Evolutionary conservation across 768 basidiomycete genomes (phyloP), one percentile per base, ranked within the genome.

Genomic region (Cyclocybe aegerita): DNA sequence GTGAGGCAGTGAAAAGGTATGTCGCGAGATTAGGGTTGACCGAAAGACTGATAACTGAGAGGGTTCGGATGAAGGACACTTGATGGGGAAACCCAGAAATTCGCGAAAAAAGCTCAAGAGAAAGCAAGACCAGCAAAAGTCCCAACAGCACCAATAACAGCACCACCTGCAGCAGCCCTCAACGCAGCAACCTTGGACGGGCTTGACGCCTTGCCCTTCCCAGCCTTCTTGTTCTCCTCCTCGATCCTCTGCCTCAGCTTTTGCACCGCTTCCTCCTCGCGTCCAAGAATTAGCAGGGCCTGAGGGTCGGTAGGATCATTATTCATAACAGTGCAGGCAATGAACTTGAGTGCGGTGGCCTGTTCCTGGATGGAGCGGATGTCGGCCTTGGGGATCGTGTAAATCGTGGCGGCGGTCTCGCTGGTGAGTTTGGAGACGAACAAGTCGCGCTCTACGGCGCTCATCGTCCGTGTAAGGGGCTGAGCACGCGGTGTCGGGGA

Each of bases 101-200:
- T 37, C 8, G 17, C 32, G 30, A 29, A 30, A 16, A 4, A 30
- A 7, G 10, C 15, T 57, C 48, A 77, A 54, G 80, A 57, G 65
- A 77, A 72, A 31, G 83, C 83, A 46, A 85, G 71, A 11, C 81
- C 80, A 14, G 79, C 79, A 71, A 76, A 83, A 43, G 81, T 73
- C 37, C 81, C 81, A 6, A 82, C 79, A 36, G 79, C 83, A 36
- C 83, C 83, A 14, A 84, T 74, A 12, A 84, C 70, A n/a, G 75
- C 80, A 40, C 78, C 81, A 12, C 80, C 77, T 52, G 82, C 82
- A 43, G 73, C 77, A 39, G 74, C 75, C 41, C 67, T 72, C 11
- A 77, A 55, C 7, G 55, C 53, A 34, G 62, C 61, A 16, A 43
- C 39, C 32, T 52, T 51, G 7, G 17, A 34, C 30, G 46, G 37